A percentile compares a stretch with the other conserved stretches of the same genome.
These are phyloP conservation scores for Tilletiaria anomala DNA, from an alignment of 1,284 basidiomycete species.

Conservation along the genomic window DNA sequence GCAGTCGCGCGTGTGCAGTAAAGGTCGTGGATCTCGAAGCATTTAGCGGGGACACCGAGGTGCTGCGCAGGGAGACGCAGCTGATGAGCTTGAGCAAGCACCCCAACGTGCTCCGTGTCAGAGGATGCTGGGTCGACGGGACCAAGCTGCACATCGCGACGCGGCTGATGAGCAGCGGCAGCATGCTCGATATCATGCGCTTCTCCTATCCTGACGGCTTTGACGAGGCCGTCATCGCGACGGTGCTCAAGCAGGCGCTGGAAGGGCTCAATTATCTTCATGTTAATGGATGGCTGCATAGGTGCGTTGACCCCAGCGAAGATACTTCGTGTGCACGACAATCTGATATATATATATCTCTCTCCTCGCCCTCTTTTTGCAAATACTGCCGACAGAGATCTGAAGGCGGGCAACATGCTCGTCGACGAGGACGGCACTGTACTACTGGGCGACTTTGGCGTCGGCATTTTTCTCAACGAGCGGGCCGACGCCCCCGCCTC, in stretches of 20 bases:
- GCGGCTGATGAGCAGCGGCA: conserved; percentile 74
- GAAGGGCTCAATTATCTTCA: conserved; percentile 77
- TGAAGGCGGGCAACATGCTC: conserved; percentile 77
- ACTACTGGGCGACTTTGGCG: conserved; percentile 71
- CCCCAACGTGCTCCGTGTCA: conserved; percentile 73
- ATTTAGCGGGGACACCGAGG: conserved; percentile 40
- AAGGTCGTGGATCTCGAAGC: conserved; percentile 76
- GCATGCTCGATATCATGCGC: conserved; percentile 68
- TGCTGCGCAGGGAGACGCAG: conserved; percentile 64
- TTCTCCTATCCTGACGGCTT: conserved; percentile 72
- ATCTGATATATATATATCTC: not conserved
- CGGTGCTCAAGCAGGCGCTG: conserved; percentile 65
- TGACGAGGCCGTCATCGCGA: conserved; percentile 68
- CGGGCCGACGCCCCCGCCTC: no score
- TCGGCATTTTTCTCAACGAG: no score
- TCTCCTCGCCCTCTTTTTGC: not conserved
- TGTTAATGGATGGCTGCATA: conserved; percentile 73
- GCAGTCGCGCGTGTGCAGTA: conserved; percentile 51
- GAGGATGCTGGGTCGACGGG: conserved; percentile 72
- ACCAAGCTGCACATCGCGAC: conserved; percentile 71
- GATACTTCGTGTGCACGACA: no score
- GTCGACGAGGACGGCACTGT: conserved; percentile 54
- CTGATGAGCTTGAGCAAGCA: conserved; percentile 87
- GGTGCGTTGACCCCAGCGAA: conserved; percentile 3
- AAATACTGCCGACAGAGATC: conserved; percentile 48